Conservation (phyloP, 441 rosid genomes). For the Aquilaria agallochum region DNA sequence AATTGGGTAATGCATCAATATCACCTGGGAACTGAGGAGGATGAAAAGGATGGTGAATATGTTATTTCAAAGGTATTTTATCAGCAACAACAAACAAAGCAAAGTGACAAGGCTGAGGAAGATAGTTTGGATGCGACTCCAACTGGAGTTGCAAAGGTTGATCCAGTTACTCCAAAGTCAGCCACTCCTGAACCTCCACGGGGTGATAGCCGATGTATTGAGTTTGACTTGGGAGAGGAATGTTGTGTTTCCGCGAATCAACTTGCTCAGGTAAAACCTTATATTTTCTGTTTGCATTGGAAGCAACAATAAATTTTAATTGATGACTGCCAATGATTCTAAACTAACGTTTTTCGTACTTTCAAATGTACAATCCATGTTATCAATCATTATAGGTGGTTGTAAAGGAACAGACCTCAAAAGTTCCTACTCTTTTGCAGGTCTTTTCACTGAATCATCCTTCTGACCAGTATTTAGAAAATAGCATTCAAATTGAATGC, state of each 20-base stretch:
- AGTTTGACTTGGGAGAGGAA: constrained; percentile 27
- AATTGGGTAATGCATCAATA: constrained; percentile 99
- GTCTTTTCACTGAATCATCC: constrained; percentile 14
- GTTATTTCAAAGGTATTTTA: constrained; percentile 80
- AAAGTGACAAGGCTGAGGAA: constrained; percentile 52
- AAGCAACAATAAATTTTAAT: no score
- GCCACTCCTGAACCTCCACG: constrained; percentile 65
- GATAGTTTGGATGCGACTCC: constrained; percentile 38
- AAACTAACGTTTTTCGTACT: no score
- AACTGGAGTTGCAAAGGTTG: constrained; percentile 37
- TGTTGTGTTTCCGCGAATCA: constrained; percentile 20
- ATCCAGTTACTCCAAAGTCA: constrained; percentile 73
- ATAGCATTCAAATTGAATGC: constrained; percentile 27
- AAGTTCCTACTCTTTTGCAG: constrained; percentile 2
- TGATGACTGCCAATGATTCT: no score
- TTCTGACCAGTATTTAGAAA: constrained; percentile 23
- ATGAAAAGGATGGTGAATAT: constrained; percentile 75
- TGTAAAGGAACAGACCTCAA: constrained; percentile 12
- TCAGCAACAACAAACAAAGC: constrained; percentile 58
- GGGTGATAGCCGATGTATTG: constrained; percentile 33
- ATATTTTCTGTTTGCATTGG: constrained; percentile 4
- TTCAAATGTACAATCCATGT: no score
- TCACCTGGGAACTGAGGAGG: constrained; percentile 85
- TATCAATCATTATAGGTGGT: neutral
- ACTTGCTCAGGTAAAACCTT: constrained; percentile 41